Evolutionary conservation across 2,329 filamentous ascomycete species (phyloP).

Genomic region (Cladosporium sp.): DNA sequence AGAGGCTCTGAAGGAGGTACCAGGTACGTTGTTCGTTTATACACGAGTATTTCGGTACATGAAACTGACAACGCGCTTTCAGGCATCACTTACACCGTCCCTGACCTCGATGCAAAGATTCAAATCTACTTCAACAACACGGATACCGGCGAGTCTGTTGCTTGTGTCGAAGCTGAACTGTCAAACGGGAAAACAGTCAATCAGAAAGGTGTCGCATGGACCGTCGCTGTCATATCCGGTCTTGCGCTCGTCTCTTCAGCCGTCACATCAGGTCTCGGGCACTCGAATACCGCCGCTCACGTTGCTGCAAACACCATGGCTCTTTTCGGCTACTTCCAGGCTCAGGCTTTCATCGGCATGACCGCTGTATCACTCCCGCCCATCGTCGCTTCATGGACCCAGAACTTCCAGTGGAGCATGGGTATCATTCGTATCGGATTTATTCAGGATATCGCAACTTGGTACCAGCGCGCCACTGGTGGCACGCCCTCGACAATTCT

Average conservation of each 20-base stretch:
- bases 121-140: slow-evolving; percentile 75
- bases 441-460: slow-evolving; percentile 83
- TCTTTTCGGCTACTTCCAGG: slow-evolving; percentile 93
- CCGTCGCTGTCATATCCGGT: slow-evolving; percentile 81
- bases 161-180: slow-evolving; percentile 81
- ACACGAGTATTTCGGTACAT: background rate
- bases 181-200: slow-evolving; percentile 93
- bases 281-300: slow-evolving; percentile 91
- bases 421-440: slow-evolving; percentile 87
- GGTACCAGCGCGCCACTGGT: slow-evolving; percentile 93
- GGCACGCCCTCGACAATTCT: slow-evolving; percentile 78
- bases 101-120: slow-evolving; percentile 84
- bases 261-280: slow-evolving; percentile 82
- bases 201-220: slow-evolving; percentile 83
- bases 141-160: slow-evolving; percentile 60
- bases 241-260: slow-evolving; percentile 80
- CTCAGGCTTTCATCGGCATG: slow-evolving; percentile 86
- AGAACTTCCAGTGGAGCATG: slow-evolving; percentile 98
- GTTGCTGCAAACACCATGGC: slow-evolving; percentile 90
- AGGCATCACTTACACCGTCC: slow-evolving; percentile 80
- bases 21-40: slow-evolving; percentile 44
- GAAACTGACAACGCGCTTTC: background rate
- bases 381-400: slow-evolving; percentile 87
- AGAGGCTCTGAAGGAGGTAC: slow-evolving; percentile 61
- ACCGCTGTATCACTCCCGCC: slow-evolving; percentile 77